Percentiles rank a stretch among this genome's conserved stretches.
phyloP scores from a whole-genome alignment of 2,329 filamentous ascomycete species.

The Aureobasidium mangrovei region DNA sequence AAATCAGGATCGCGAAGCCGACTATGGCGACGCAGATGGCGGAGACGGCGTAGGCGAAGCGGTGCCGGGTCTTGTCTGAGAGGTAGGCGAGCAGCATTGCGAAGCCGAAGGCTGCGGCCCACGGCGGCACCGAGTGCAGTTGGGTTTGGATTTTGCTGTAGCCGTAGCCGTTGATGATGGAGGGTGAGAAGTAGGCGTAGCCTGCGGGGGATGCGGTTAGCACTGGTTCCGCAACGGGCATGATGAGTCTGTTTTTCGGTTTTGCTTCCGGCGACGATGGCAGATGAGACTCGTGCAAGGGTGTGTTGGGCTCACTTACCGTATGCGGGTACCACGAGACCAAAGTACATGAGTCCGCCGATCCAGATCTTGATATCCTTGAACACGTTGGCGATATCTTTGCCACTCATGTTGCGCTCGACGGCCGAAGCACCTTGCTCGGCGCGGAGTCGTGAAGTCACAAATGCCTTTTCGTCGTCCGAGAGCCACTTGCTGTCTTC shows the following conservation, averaged over 20 bases:
- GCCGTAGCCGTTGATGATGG: constrained; percentile 41
- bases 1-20: constrained; percentile 67
- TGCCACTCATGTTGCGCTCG: constrained; percentile 35
- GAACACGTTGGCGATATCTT: constrained; percentile 39
- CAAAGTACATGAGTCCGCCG: constrained; percentile 45
- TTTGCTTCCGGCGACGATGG: not conserved
- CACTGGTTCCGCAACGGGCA: too few species aligned
- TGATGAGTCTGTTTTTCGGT: not conserved
- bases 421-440: constrained; percentile 41
- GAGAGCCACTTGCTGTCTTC: constrained; percentile 38
- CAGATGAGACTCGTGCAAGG: too few species aligned
- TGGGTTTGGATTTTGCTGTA: constrained; percentile 47
- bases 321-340: constrained; percentile 35
- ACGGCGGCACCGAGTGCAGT: constrained; percentile 48
- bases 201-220: constrained; percentile 16
- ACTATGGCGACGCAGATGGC: constrained; percentile 60
- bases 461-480: constrained; percentile 36
- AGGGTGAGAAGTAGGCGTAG: constrained; percentile 40
- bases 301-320: not conserved
- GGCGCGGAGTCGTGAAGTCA: constrained; percentile 37
- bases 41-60: constrained; percentile 62
- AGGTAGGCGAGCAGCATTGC: constrained; percentile 64
- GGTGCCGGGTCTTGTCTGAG: constrained; percentile 64
- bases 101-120: constrained; percentile 68
- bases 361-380: constrained; percentile 42